These are phyloP conservation scores for Coemansia sp. DNA, from an alignment of 192 early-diverging fungal species.

Conservation along the genomic window DNA sequence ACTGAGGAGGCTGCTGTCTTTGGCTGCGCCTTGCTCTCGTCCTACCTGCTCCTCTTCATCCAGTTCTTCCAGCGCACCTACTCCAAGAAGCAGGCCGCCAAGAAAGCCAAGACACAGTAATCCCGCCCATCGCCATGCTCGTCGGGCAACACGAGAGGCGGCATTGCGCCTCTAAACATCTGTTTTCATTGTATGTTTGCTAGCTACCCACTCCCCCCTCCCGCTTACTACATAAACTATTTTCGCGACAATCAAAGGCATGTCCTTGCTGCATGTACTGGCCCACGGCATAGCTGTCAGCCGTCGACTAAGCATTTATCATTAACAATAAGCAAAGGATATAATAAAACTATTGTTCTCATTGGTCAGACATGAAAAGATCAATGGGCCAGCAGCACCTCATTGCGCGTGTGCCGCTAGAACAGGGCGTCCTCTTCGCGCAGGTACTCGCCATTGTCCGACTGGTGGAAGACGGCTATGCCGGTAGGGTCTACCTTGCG, in stretches of 20 bases:
- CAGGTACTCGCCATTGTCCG: constrained; percentile 97
- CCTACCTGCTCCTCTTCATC: constrained; percentile 88
- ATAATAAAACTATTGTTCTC: not conserved
- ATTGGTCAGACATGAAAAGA: too few species aligned
- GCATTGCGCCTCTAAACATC: not conserved
- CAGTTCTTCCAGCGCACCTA: constrained; percentile 90
- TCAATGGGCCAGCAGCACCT: too few species aligned
- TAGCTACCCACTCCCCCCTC: not conserved
- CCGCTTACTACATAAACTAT: not conserved
- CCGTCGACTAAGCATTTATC: not conserved
- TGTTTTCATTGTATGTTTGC: constrained; percentile 1
- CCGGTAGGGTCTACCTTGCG: constrained; percentile 94
- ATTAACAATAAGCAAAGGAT: not conserved
- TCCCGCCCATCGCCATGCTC: not conserved
- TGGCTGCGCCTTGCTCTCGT: constrained; percentile 77
- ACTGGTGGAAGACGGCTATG: constrained; percentile 95
- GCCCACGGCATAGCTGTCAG: too few species aligned
- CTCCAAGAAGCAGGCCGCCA: constrained; percentile 58
- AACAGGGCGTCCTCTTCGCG: constrained; percentile 78
- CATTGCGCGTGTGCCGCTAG: constrained; percentile 25
- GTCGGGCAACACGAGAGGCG: not conserved
- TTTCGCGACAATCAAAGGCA: not conserved
- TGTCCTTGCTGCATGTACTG: too few species aligned
- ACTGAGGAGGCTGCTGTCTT: constrained; percentile 79
- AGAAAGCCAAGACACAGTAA: constrained; percentile 54